Evolutionary conservation across 192 early-diverging fungal genomes (phyloP), one percentile per base, ranked within the genome.

Genomic region (Umbelopsis ramanniana): DNA sequence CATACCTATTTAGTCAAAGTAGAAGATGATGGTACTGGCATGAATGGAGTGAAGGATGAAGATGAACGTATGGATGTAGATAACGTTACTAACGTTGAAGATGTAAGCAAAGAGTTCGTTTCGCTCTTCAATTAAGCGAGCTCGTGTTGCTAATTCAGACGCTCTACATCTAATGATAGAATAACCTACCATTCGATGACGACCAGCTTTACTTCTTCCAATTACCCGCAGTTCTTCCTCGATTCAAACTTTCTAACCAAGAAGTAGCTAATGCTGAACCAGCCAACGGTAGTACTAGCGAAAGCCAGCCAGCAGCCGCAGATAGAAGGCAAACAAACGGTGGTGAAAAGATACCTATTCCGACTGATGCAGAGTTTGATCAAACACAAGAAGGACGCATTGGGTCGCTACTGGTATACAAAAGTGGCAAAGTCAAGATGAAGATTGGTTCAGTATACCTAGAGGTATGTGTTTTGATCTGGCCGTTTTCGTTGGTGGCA

Each of bases 381-480:
- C 63, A 74, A 14, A 45, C 77, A 54, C 74, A 75, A 37, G 85
- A 88, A 35, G 90, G 90, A n/a, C 69, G 77, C 50, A 81, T 89
- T 66, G 90, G 90, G 12, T 83, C 83, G 69, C 43, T 91, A 66
- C 40, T 89, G 10, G 76, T 91, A 0, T 89, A 87, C 72, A 87
- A 88, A 80, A 86, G 84, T 43, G 90, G 89, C 7, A 88, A 88
- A 71, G 86, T 90, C 76, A 88, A 88, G 79, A 70, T 91, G 69
- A 79, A 83, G 63, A 66, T 91, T 48, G 90, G 89, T n/a, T 78
- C 84, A 40, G 74, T 91, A n/a, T 46, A 85, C 4, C 76, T 90
- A 72, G 90, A 91, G 43, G 84, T 87, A 29, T 80, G 84, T 69
- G 29, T 76, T 1, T 29, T 29, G 29, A 46, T 24, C 21, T n/a